Conservation (phyloP, 1,284 basidiomycete genomes). For the Tremellales sp. region DNA sequence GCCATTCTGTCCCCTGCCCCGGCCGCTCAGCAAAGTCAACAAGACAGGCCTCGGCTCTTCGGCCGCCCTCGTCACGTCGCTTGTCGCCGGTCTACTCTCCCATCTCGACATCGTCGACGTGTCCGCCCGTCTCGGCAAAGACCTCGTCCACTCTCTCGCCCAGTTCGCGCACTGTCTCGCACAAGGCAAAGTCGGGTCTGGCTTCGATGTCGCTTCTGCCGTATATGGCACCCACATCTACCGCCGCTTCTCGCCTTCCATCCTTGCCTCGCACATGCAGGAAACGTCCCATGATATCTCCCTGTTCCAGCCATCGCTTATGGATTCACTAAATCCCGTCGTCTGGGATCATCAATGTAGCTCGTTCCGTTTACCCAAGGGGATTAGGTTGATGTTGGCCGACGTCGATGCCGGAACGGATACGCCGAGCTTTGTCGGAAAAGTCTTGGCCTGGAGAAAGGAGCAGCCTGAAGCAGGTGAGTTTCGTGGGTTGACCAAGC, state of each 20-base stretch:
- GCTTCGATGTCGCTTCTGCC: slow-evolving; percentile 93
- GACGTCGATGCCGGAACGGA: slow-evolving; percentile 92
- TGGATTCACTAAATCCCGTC: slow-evolving; percentile 10
- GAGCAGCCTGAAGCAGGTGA: slow-evolving; percentile 56
- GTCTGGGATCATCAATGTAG: slow-evolving; percentile 51
- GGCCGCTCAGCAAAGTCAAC: slow-evolving; percentile 73
- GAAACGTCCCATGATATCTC: slow-evolving; percentile 11
- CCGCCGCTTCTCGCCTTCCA: slow-evolving; percentile 75
- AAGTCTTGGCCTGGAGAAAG: slow-evolving; percentile 82
- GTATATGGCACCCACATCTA: slow-evolving; percentile 95
- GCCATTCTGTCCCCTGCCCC: slow-evolving; percentile 71
- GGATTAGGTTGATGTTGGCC: slow-evolving; percentile 76
- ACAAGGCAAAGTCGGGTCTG: slow-evolving; percentile 96
- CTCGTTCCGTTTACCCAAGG: slow-evolving; percentile 73
- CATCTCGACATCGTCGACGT: slow-evolving; percentile 64
- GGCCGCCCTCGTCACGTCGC: slow-evolving; percentile 92
- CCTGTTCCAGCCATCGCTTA: slow-evolving; percentile 15
- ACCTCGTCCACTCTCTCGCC: slow-evolving; percentile 82
- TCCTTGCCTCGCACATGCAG: slow-evolving; percentile 65
- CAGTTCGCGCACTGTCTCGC: slow-evolving; percentile 95
- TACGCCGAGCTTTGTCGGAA: slow-evolving; percentile 83
- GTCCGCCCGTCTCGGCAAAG: slow-evolving; percentile 7
- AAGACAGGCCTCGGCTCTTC: slow-evolving; percentile 98
- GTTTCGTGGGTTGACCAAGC: slow-evolving; percentile 55
- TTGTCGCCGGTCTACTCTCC: slow-evolving; percentile 78